Percentiles rank a stretch among this genome's conserved stretches.
phyloP scores from a whole-genome alignment of 192 early-diverging fungal genomes.

The Coemansia sp. region DNA sequence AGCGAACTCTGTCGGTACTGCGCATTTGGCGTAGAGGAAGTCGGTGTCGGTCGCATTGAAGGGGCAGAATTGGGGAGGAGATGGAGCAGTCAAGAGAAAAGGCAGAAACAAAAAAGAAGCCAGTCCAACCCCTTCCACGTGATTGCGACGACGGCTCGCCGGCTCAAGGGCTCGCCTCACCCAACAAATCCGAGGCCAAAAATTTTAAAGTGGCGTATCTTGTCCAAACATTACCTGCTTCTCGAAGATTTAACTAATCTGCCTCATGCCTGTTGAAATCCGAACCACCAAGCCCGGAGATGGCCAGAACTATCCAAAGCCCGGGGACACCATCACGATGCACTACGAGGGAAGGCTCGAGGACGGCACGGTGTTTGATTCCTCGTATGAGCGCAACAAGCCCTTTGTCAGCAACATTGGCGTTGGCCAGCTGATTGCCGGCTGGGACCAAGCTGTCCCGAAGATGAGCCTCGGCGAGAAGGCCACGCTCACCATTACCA shows the following conservation, averaged over 20 bases:
- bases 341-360: constrained; percentile 63
- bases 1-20: constrained; percentile 25
- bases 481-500: constrained; percentile 77
- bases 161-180: too few species aligned
- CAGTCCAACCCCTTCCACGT: not conserved
- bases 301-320: constrained; percentile 50
- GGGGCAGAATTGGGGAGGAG: not conserved
- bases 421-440: constrained; percentile 88
- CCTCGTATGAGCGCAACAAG: constrained; percentile 74
- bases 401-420: constrained; percentile 90
- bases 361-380: constrained; percentile 83
- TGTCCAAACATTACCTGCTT: too few species aligned
- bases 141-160: not conserved
- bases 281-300: constrained; percentile 25
- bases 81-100: not conserved
- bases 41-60: constrained; percentile 4
- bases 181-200: too few species aligned
- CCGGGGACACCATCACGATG: constrained; percentile 66
- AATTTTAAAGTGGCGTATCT: not conserved
- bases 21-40: constrained; percentile 1
- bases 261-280: constrained; percentile 44
- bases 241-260: too few species aligned
- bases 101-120: not conserved
- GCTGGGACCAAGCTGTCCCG: constrained; percentile 90
- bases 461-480: constrained; percentile 88